phyloP scores from a whole-genome alignment of 176 grass and related monocot genomes.

The Coix lacrymajobi region DNA sequence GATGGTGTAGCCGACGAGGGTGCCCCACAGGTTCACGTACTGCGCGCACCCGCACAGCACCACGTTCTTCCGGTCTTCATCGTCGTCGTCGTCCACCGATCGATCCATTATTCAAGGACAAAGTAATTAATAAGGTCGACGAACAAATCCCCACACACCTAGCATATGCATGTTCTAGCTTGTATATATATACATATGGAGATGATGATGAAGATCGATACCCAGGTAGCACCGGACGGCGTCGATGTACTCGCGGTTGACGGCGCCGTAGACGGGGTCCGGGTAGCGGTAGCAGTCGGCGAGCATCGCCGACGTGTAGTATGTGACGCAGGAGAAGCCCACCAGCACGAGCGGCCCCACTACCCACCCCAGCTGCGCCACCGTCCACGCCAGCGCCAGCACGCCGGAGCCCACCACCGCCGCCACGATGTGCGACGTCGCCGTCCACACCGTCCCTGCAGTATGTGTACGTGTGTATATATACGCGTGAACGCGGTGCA shows the following conservation, averaged over 20 bases:
- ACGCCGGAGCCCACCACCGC: constrained; percentile 88
- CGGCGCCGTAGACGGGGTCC: constrained; percentile 58
- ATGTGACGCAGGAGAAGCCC: constrained; percentile 79
- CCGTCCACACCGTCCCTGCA: constrained; percentile 97
- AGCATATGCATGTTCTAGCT: too few species aligned
- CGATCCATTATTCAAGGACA: too few species aligned
- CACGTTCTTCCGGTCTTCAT: constrained; percentile 42
- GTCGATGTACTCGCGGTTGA: constrained; percentile 81
- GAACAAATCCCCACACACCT: too few species aligned
- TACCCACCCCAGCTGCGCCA: constrained; percentile 90
- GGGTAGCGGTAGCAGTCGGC: constrained; percentile 93
- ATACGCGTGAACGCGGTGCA: neutral
- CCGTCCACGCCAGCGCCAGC: constrained; percentile 87
- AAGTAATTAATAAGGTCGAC: too few species aligned
- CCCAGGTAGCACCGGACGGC: constrained; percentile 86
- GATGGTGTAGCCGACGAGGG: constrained; percentile 91
- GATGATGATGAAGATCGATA: neutral
- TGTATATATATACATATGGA: too few species aligned
- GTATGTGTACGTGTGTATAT: too few species aligned
- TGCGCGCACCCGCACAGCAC: constrained; percentile 86
- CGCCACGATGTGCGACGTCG: constrained; percentile 82
- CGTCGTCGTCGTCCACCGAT: too few species aligned
- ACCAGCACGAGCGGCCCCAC: constrained; percentile 64
- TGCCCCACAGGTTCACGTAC: constrained; percentile 96
- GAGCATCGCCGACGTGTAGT: constrained; percentile 83